Evolutionary conservation across 2,329 filamentous ascomycete genomes (phyloP).

Genomic region (Hirsutella minnesotensis): DNA sequence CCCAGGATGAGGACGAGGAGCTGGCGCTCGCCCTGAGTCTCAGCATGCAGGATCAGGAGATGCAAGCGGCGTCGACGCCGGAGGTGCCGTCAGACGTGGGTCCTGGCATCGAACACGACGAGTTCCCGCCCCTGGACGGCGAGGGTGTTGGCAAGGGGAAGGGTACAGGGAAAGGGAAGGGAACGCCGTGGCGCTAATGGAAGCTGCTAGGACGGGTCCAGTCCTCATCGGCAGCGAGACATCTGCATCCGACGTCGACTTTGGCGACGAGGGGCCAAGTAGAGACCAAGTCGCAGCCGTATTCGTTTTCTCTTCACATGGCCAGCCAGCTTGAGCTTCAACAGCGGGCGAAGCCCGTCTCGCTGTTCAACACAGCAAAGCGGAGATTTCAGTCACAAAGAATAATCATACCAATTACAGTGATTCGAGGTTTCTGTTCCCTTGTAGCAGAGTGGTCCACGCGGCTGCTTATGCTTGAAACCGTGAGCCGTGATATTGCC

Average conservation of each 20-base stretch:
- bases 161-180: slow-evolving; percentile 4
- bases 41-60: slow-evolving; percentile 44
- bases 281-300: neutral
- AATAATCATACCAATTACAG: neutral
- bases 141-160: slow-evolving; percentile 34
- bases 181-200: too few relatives aligned
- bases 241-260: too few relatives aligned
- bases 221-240: too few relatives aligned
- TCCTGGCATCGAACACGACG: slow-evolving; percentile 15
- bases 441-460: too few relatives aligned
- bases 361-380: neutral
- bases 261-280: neutral
- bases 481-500: too few relatives aligned
- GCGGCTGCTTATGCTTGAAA: too few relatives aligned
- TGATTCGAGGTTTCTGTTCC: too few relatives aligned
- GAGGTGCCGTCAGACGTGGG: slow-evolving; percentile 5
- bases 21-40: slow-evolving; percentile 47
- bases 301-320: neutral
- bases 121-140: slow-evolving; percentile 27
- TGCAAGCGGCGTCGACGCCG: slow-evolving; percentile 3
- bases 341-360: slow-evolving; percentile 4
- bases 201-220: too few relatives aligned
- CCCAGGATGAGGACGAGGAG: slow-evolving; percentile 35
- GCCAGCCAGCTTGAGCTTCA: neutral
- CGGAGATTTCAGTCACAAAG: neutral